Base-by-base conservation (phyloP, 345 rosid genomes). In the Turnera subulata region DNA sequence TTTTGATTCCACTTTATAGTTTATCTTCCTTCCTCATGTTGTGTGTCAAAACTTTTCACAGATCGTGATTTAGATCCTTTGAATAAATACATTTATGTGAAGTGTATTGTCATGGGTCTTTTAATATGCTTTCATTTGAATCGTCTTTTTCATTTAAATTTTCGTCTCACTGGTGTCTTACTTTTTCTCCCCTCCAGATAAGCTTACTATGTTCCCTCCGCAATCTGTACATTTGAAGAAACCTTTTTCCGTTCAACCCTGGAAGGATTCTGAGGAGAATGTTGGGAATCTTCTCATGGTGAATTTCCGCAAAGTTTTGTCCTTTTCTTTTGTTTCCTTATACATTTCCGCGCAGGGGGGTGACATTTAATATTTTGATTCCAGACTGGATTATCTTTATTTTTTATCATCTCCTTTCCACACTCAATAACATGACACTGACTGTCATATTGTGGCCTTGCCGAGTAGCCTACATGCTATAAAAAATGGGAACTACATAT, bases 261-360 rank as follows among this genome's bases (percentile, higher is more conserved):
- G 97, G 97, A 72, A 61, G 63, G 73, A 70, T 73, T 88, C 89
- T 64, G 96, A 91, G 81, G 88, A 84, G 74, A 88, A 82, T 61
- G 63, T 82, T 23, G 96, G 91, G 63, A 84, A 88, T 75, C 94
- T 88, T 71, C 84, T 91, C 17, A 91, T 91, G 97, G 97, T 91
- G 72, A 84, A 77, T 71, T 71, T 63, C 33, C 56, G 46, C 45
- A 40, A 17, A 37, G 58, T 61, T 58, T 0, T 11, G 12, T 50
- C 37, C 24, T 1, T 56, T 40, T 6, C 26, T 45, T 23, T 46
- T 42, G 26, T 53, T 54, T 23, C 19, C 1, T n/a, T 60, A 22
- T 66, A 6, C 32, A 40, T 20, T 47, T 32, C 32, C 12, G 37
- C 24, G 39, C 15, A 25, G 29, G 42, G 26, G 37, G 58, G 46